Evolutionary conservation across 1,284 basidiomycete genomes (phyloP).

Genomic region (Grifola frondosa): DNA sequence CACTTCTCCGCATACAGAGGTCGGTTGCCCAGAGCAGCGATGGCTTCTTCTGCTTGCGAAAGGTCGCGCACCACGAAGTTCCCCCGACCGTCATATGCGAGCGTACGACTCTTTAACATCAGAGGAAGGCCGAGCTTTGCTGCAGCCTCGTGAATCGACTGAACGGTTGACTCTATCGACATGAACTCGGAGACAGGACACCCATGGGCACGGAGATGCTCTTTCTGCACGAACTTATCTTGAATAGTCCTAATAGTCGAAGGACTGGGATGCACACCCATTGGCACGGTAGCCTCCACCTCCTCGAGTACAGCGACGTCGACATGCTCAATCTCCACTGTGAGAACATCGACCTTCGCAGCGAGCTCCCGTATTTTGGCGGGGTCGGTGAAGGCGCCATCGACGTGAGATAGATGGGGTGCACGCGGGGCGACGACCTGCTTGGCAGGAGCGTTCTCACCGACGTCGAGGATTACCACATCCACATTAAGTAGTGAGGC

Average conservation of each 20-base stretch:
- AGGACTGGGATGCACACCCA: constrained; percentile 85
- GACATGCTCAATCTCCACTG: constrained; percentile 98
- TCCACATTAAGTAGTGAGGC: constrained; percentile 88
- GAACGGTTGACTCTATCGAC: constrained; percentile 53
- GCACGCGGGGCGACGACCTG: constrained; percentile 70
- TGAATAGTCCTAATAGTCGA: constrained; percentile 88
- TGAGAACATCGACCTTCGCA: constrained; percentile 82
- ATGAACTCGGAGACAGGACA: constrained; percentile 79
- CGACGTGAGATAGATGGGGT: constrained; percentile 64
- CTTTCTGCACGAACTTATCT: constrained; percentile 93
- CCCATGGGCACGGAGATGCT: constrained; percentile 60
- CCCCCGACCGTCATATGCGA: constrained; percentile 96
- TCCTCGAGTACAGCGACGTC: constrained; percentile 77
- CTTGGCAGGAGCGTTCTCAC: constrained; percentile 84
- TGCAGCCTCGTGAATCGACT: constrained; percentile 57
- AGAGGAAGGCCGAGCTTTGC: constrained; percentile 78
- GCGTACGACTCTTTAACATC: constrained; percentile 94
- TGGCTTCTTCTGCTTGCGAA: constrained; percentile 59
- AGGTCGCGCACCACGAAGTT: constrained; percentile 79
- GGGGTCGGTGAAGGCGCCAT: constrained; percentile 88
- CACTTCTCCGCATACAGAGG: constrained; percentile 93
- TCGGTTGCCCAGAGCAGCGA: constrained; percentile 63
- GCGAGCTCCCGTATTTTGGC: constrained; percentile 83
- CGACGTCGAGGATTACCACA: constrained; percentile 87
- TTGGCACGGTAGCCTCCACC: constrained; percentile 50